These are phyloP conservation scores for Microstegium vimineum DNA, from an alignment of 176 grass and related monocot genomes.

Conservation along the genomic window DNA sequence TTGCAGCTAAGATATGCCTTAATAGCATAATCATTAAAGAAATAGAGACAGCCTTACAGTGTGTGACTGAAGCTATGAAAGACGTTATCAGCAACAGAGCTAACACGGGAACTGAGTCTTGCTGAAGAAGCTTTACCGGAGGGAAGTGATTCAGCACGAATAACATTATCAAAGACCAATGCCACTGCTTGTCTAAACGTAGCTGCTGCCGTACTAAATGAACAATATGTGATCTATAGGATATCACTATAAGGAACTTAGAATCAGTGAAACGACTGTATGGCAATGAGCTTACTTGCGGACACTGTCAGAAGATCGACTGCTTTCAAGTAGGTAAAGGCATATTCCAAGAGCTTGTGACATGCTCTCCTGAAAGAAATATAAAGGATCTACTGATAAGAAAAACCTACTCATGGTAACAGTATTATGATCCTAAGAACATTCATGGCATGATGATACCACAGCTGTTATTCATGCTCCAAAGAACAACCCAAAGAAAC, in stretches of 20 bases:
- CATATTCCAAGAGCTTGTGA: conserved; percentile 95
- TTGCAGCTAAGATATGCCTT: not conserved
- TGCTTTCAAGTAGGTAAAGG: conserved; percentile 83
- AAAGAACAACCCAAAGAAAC: conserved; percentile 3
- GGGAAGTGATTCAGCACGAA: conserved; percentile 76
- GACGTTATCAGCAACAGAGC: conserved; percentile 73
- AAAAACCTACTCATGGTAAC: conserved; percentile 3
- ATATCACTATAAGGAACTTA: conserved; percentile 11
- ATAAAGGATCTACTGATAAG: conserved; percentile 28
- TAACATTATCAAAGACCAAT: conserved; percentile 85
- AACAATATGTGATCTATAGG: conserved; percentile 47
- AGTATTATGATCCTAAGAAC: conserved; percentile 2
- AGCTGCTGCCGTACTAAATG: conserved; percentile 91
- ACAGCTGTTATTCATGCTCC: not conserved
- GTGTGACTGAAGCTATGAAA: conserved; percentile 66
- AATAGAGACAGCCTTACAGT: conserved; percentile 51
- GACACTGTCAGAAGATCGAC: conserved; percentile 89
- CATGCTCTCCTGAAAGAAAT: conserved; percentile 76
- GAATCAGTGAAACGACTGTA: not conserved
- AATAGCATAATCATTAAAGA: conserved; percentile 10
- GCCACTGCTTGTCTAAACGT: conserved; percentile 99
- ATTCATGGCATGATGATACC: conserved; percentile 5
- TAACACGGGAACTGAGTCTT: conserved; percentile 51
- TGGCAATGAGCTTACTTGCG: conserved; percentile 61
- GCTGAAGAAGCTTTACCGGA: conserved; percentile 69